Conservation (phyloP, 495 filamentous ascomycete genomes). For the Bombardia bombarda region DNA sequence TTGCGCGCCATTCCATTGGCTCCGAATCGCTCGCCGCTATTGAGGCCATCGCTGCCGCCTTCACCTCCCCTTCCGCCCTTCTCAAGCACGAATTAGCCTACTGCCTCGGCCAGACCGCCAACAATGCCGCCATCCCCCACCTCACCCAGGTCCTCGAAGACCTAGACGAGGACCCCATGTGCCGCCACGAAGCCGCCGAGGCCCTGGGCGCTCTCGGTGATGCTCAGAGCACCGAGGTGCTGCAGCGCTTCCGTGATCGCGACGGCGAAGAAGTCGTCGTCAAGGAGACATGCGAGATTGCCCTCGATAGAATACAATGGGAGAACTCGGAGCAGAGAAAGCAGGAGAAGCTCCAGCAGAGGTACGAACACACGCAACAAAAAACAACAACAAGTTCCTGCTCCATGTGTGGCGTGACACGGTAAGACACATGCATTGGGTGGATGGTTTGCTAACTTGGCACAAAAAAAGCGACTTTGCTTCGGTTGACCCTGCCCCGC, state of each 20-base stretch:
- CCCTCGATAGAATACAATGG: conserved; percentile 90
- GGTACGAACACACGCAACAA: too few species aligned
- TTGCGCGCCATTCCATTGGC: conserved; percentile 60
- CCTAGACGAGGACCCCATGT: conserved; percentile 80
- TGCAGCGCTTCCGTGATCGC: conserved; percentile 65
- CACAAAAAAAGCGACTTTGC: conserved; percentile 65
- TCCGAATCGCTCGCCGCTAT: conserved; percentile 67
- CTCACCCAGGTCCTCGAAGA: conserved; percentile 74
- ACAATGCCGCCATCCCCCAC: conserved; percentile 62
- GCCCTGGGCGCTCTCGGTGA: conserved; percentile 86
- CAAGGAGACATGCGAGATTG: conserved; percentile 95
- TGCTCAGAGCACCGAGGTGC: conserved; percentile 56
- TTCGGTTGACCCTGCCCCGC: conserved; percentile 92
- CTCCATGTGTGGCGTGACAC: too few species aligned
- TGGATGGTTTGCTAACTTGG: conserved; percentile 4
- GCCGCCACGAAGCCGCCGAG: conserved; percentile 93
- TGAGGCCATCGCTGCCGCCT: conserved; percentile 84
- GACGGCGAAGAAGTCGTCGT: conserved; percentile 66
- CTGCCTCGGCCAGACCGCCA: conserved; percentile 85
- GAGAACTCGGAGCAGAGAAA: conserved; percentile 66
- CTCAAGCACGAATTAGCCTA: conserved; percentile 96
- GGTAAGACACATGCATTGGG: too few species aligned
- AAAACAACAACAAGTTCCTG: too few species aligned
- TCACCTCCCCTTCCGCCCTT: conserved; percentile 73
- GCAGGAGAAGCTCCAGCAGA: conserved; percentile 67